phyloP scores from a whole-genome alignment of 2,329 filamentous ascomycete species.

The Verticillium tricorpus region DNA sequence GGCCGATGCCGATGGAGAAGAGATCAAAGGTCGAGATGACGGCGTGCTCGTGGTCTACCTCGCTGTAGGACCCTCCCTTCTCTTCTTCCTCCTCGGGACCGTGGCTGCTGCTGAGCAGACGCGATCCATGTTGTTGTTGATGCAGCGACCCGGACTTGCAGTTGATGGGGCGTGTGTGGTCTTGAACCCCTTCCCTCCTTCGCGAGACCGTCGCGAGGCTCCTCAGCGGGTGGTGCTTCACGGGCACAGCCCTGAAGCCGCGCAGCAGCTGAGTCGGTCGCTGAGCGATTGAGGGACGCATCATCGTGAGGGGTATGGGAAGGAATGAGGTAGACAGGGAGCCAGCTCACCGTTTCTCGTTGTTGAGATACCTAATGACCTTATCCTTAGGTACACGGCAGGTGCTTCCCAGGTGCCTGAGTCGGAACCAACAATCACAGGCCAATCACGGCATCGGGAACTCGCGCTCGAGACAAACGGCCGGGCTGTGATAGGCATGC shows the following conservation, averaged over 20 bases:
- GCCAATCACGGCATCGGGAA: neutral
- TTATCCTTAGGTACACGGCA: neutral
- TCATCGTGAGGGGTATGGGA: neutral
- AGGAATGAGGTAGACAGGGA: neutral
- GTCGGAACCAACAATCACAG: neutral
- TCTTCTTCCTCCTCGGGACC: slow-evolving; percentile 22
- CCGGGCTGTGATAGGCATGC: neutral
- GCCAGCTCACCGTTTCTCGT: neutral
- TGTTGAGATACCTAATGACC: neutral
- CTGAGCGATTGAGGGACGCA: slow-evolving; percentile 1
- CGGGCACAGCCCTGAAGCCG: neutral
- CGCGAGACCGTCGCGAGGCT: neutral
- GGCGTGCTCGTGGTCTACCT: slow-evolving; percentile 45
- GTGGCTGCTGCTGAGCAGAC: slow-evolving; percentile 6
- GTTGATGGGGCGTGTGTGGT: neutral
- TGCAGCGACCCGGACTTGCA: neutral
- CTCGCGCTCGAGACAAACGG: neutral
- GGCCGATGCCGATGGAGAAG: slow-evolving; percentile 47
- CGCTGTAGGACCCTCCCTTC: slow-evolving; percentile 37
- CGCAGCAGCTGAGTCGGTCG: neutral
- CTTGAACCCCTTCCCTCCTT: neutral
- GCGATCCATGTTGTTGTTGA: neutral
- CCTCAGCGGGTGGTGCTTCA: neutral
- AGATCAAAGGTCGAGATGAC: slow-evolving; percentile 49
- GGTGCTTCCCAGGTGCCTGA: neutral